These are phyloP conservation scores for Penicillium samsonianum DNA, from an alignment of 495 filamentous ascomycete species.

Conservation along the genomic window DNA sequence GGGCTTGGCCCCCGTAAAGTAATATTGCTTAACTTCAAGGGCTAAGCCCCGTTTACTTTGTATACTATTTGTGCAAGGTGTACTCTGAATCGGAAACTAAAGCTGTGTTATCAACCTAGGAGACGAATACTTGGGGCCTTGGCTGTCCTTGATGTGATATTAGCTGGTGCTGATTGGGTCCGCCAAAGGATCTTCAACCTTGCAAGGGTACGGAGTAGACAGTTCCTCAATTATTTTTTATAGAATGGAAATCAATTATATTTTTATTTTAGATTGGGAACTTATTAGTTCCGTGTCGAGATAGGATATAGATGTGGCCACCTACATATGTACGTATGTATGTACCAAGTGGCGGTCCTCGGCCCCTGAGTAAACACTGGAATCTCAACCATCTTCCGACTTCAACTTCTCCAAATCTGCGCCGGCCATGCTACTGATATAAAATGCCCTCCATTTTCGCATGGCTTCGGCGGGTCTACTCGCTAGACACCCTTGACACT, in stretches of 20 bases:
- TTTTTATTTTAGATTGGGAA: background rate
- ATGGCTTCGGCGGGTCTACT: constrained; percentile 61
- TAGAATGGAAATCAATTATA: background rate
- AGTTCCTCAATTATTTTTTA: background rate
- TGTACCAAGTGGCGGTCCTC: constrained; percentile 10
- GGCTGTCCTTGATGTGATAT: constrained; percentile 6
- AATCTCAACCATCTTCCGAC: background rate
- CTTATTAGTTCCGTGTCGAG: background rate
- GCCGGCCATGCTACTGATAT: constrained; percentile 37
- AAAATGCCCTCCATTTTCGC: constrained; percentile 40
- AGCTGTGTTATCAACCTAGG: background rate
- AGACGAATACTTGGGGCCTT: background rate
- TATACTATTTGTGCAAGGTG: background rate
- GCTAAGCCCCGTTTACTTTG: background rate
- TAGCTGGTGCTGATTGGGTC: constrained; percentile 16
- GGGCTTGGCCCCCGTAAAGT: background rate
- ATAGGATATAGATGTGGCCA: constrained; percentile 2
- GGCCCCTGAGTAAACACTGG: constrained; percentile 20
- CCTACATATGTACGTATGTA: no score
- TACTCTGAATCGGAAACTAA: background rate
- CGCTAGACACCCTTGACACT: constrained; percentile 90
- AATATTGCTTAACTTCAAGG: background rate
- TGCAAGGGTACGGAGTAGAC: background rate
- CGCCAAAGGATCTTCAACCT: background rate
- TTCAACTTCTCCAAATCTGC: constrained; percentile 5